Conservation (phyloP, 805 yeast species). For the Lipomyces yamadae region DNA sequence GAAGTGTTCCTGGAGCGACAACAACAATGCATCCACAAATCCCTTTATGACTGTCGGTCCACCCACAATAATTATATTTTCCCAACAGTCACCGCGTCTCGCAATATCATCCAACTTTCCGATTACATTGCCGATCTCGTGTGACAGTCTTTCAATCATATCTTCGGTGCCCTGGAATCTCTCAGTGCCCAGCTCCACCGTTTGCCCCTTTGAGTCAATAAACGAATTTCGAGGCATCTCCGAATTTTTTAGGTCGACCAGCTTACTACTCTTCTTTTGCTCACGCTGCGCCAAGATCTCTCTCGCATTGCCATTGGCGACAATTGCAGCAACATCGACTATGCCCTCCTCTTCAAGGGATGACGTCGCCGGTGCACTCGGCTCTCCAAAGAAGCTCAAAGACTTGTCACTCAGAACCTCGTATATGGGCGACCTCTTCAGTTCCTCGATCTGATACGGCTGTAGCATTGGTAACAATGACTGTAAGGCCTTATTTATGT, state of each 20-base stretch:
- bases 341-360: constrained; percentile 65
- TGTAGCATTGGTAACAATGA: constrained; percentile 63
- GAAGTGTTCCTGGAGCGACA: constrained; percentile 61
- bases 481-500: constrained; percentile 60
- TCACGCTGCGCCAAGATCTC: constrained; percentile 61
- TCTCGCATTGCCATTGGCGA: constrained; percentile 74
- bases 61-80: constrained; percentile 79
- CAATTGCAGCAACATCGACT: constrained; percentile 87
- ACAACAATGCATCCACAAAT: constrained; percentile 68
- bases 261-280: constrained; percentile 46
- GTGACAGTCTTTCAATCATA: constrained; percentile 61
- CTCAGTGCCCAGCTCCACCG: constrained; percentile 80
- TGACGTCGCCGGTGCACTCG: constrained; percentile 55
- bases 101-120: constrained; percentile 66
- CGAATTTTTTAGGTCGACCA: constrained; percentile 54
- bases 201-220: constrained; percentile 60
- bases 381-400: constrained; percentile 44
- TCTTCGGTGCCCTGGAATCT: constrained; percentile 78
- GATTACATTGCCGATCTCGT: constrained; percentile 58
- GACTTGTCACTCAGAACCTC: constrained; percentile 64
- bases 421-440: constrained; percentile 74
- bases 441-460: constrained; percentile 65
- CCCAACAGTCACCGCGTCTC: constrained; percentile 82
- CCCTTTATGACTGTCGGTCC: constrained; percentile 78
- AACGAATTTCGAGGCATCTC: constrained; percentile 78